Evolutionary conservation across 768 basidiomycete species (phyloP), one percentile per base, ranked within the genome.

Genomic region (Lentinus tigrinus): DNA sequence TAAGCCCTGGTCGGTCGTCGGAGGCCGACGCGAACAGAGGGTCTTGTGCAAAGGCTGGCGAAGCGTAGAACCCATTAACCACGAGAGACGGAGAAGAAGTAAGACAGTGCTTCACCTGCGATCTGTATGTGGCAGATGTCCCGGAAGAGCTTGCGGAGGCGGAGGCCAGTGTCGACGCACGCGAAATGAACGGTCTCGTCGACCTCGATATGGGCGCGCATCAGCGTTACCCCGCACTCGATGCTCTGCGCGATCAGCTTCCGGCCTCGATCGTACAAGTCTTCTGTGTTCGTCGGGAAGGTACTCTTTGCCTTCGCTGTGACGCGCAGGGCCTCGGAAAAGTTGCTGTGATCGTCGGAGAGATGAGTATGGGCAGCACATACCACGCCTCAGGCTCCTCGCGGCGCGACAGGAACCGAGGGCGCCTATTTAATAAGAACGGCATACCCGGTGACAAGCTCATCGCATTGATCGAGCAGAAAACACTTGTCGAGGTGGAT

Each of bases 401-500:
- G 52, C 3, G 19, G 34, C 10, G 38, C 17, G n/a, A 23, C 17
- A 9, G 14, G n/a, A 8, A 52, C 37, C 27, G 13, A 19, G 42
- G n/a, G 16, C 28, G 19, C 11, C 31, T 31, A 31, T 31, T 31
- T 31, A 31, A 31, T 31, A 11, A 31, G 31, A 19, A 42, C 38
- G 26, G 63, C 77, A 52, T 70, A 85, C 85, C 85, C 83, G 44
- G 76, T 77, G 23, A 75, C 64, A 42, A 86, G 76, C 21, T 76
- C 70, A 51, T 76, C 77, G 60, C 83, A 85, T 69, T 77, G 71
- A 62, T 80, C 80, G 54, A 88, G 73, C 49, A 88, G 81, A 67
- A 85, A 85, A 70, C 83, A 86, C 70, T 88, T 85, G 74, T 87
- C 85, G 31, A 87, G 76, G 69, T 85, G 85, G 63, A 88, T 81